Base-by-base conservation (phyloP, 2,329 filamentous ascomycete genomes). In the Pseudogymnoascus sp. region DNA sequence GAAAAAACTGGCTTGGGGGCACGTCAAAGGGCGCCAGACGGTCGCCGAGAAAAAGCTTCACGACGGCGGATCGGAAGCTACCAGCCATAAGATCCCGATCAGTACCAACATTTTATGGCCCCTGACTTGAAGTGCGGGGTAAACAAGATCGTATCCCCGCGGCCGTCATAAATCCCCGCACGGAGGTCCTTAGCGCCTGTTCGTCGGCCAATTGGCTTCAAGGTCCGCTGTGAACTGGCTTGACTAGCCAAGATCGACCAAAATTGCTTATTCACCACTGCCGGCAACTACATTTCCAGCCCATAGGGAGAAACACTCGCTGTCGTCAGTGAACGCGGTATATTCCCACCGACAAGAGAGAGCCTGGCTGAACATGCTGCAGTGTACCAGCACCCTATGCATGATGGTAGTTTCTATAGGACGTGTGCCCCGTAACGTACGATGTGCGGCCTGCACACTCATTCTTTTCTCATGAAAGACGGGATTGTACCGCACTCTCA, bases 61-160 rank as follows among this genome's bases (percentile, higher is more conserved):
- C n/a, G 4, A 10, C 2, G 28, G n/a, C n/a, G 8, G n/a, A 56
- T 56, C 50, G n/a, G 46, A 53, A n/a, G 11, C n/a, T 25, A 31
- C 25, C 25, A 56, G 25, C 25, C 25, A 53, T 10, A 21, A 18
- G 14, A 31, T 46, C 38, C 38, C 16, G 7, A 46, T 28, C 46
- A 53, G 2, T 14, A 16, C 3, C 23, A 25, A 53, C 4, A 14
- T 53, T 53, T 56, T 1, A 28, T 34, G 10, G 18, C 50, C 28
- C 50, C 50, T 56, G 50, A 8, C 14, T 12, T 56, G 28, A 34
- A 56, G 50, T 56, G 50, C 50, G 50, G 50, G 50, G 50, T 56
- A 56, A 56, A 12, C 50, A 18, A n/a, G 10, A 56, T 34, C 16
- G 18, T 18, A 18, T 18, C 50, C 50, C 50, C 50, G 16, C n/a